Percentiles rank a stretch among this genome's conserved stretches.
Conservation (phyloP, 768 basidiomycete species). For the Suillus spraguei region DNA sequence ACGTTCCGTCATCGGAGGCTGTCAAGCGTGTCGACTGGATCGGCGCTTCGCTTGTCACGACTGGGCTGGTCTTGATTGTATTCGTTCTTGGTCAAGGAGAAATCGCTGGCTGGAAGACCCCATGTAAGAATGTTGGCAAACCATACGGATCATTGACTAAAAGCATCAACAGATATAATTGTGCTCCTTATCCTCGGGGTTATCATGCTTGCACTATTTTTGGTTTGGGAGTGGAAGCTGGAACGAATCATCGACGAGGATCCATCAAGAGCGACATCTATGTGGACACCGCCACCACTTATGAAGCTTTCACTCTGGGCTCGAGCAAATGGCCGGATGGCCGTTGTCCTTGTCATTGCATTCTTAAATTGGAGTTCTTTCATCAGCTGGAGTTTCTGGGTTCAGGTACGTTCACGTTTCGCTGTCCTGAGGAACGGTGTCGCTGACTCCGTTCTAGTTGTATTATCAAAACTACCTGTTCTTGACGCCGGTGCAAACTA, state of each 20-base stretch:
- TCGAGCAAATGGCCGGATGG: slow-evolving; percentile 62
- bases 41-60: slow-evolving; percentile 66
- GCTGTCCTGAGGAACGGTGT: slow-evolving; percentile 23
- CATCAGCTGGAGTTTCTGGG: slow-evolving; percentile 55
- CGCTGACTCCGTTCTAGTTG: slow-evolving; percentile 40
- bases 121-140: slow-evolving; percentile 40
- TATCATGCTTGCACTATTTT: slow-evolving; percentile 54
- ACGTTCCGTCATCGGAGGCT: slow-evolving; percentile 40
- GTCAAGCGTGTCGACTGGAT: slow-evolving; percentile 73
- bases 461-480: slow-evolving; percentile 71
- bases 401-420: slow-evolving; percentile 33
- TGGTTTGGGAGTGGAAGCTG: slow-evolving; percentile 67
- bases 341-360: slow-evolving; percentile 62
- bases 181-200: slow-evolving; percentile 65
- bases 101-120: slow-evolving; percentile 64
- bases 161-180: slow-evolving; percentile 59
- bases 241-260: slow-evolving; percentile 35
- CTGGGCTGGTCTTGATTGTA: slow-evolving; percentile 67
- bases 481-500: slow-evolving; percentile 58
- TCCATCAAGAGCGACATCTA: slow-evolving; percentile 22
- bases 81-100: slow-evolving; percentile 74
- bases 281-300: slow-evolving; percentile 56
- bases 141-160: slow-evolving; percentile 24
- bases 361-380: slow-evolving; percentile 68
- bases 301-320: slow-evolving; percentile 67